Evolutionary conservation across 139 green algal species (phyloP).

Genomic region (Tetraselmis chui): DNA sequence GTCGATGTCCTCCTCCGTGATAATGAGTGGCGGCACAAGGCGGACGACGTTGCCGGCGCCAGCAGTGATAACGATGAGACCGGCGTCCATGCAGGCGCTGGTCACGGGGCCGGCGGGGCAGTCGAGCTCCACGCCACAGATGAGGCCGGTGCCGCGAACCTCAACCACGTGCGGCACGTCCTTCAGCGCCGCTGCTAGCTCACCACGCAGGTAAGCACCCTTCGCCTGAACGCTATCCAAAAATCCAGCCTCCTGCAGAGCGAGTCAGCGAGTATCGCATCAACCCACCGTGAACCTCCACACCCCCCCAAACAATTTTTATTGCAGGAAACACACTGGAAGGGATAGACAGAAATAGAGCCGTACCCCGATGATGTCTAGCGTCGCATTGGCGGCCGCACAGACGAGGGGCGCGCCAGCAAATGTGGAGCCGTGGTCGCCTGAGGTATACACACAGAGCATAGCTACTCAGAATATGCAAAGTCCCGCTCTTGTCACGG

Average conservation of each 20-base stretch:
- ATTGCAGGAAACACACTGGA: no score
- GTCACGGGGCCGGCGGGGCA: constrained; percentile 62
- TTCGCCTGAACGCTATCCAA: constrained; percentile 64
- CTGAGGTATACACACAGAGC: constrained; percentile 16
- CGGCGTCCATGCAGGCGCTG: constrained; percentile 54
- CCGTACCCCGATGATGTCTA: constrained; percentile 65
- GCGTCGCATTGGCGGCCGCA: constrained; percentile 56
- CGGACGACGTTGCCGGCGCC: constrained; percentile 85
- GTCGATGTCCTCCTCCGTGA: constrained; percentile 85
- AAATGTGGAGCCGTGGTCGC: constrained; percentile 98
- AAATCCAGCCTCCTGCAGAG: constrained; percentile 66
- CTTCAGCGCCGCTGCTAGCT: constrained; percentile 51
- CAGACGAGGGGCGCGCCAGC: constrained; percentile 94
- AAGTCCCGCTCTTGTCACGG: no score
- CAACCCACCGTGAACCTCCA: neutral
- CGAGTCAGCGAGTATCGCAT: no score
- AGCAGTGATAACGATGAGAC: constrained; percentile 91
- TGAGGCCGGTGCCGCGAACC: constrained; percentile 81
- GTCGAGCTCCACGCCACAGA: constrained; percentile 92
- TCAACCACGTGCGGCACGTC: constrained; percentile 80
- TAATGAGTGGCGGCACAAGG: constrained; percentile 87
- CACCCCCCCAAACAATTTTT: no score
- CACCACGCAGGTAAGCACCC: constrained; percentile 67
- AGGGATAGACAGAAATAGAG: neutral
- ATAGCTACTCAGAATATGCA: no score